Percentiles rank a stretch among this genome's conserved stretches.
Conservation (phyloP, 2,329 filamentous ascomycete genomes). For the Septoria petroselini region DNA sequence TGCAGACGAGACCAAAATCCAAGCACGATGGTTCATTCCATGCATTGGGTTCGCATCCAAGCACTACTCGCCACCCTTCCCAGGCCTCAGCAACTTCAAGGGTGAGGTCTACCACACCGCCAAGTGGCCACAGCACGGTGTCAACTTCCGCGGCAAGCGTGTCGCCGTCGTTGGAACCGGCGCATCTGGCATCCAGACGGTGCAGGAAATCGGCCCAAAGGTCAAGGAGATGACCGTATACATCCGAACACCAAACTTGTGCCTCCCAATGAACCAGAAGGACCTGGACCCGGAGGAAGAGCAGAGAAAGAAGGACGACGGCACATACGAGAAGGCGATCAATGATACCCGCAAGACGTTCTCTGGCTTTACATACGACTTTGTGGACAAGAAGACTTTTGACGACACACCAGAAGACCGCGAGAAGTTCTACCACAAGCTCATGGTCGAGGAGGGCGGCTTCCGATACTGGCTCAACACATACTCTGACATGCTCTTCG, state of each 20-base stretch:
- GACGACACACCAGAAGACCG: slow-evolving; percentile 53
- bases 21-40: slow-evolving; percentile 53
- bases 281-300: slow-evolving; percentile 43
- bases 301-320: slow-evolving; percentile 49
- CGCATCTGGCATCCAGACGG: slow-evolving; percentile 61
- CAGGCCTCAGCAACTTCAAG: slow-evolving; percentile 58
- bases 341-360: slow-evolving; percentile 41
- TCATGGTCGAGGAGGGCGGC: slow-evolving; percentile 40
- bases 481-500: slow-evolving; percentile 40
- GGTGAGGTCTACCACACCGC: slow-evolving; percentile 54
- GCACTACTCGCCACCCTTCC: slow-evolving; percentile 58
- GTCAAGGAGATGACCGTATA: slow-evolving; percentile 53
- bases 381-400: slow-evolving; percentile 45
- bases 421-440: slow-evolving; percentile 41
- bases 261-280: slow-evolving; percentile 58
- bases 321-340: slow-evolving; percentile 37
- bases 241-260: slow-evolving; percentile 58
- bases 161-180: slow-evolving; percentile 64
- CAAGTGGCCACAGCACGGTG: slow-evolving; percentile 53
- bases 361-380: slow-evolving; percentile 58
- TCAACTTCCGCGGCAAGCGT: slow-evolving; percentile 56
- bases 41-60: slow-evolving; percentile 59
- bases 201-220: slow-evolving; percentile 56
- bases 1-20: slow-evolving; percentile 51
- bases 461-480: slow-evolving; percentile 41